Conservation (phyloP, 148 eudicot genomes). For the Chenopodium formosanum region DNA sequence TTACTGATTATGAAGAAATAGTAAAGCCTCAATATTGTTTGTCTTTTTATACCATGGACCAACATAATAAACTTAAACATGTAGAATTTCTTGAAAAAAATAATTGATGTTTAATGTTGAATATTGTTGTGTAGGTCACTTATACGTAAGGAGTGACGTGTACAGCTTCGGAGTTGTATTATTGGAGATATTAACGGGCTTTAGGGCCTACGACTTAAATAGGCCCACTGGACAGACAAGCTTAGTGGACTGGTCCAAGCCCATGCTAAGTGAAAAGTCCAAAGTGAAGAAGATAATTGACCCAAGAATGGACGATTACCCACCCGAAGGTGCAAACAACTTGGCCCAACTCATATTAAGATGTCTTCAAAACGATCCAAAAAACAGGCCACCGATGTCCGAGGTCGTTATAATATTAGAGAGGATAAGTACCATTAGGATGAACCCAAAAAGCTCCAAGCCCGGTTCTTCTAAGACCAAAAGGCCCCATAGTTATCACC, state of each 20-base stretch:
- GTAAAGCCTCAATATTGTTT: too few species aligned
- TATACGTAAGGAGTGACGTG: constrained; percentile 74
- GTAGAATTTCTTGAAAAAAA: too few species aligned
- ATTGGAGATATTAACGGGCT: constrained; percentile 62
- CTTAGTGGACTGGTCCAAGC: constrained; percentile 67
- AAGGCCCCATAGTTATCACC: constrained; percentile 11
- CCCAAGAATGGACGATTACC: constrained; percentile 51
- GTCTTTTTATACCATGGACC: too few species aligned
- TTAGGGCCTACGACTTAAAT: constrained; percentile 45
- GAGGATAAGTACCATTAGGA: constrained; percentile 37
- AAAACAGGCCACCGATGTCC: constrained; percentile 55
- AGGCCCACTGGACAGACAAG: constrained; percentile 48
- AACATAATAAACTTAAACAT: too few species aligned
- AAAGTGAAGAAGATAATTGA: constrained; percentile 59
- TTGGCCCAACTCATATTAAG: constrained; percentile 49
- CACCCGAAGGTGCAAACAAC: constrained; percentile 44
- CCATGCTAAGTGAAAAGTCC: constrained; percentile 42
- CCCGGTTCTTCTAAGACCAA: constrained; percentile 18
- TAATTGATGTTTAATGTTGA: too few species aligned
- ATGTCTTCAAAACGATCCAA: constrained; percentile 58
- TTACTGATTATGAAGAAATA: too few species aligned
- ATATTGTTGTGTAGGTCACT: constrained; percentile 43
- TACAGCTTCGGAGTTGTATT: constrained; percentile 78
- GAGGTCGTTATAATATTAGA: constrained; percentile 49
- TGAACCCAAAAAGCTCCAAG: constrained; percentile 33